Conservation (phyloP, 306 rosid genomes). For the Comarum palustre region DNA sequence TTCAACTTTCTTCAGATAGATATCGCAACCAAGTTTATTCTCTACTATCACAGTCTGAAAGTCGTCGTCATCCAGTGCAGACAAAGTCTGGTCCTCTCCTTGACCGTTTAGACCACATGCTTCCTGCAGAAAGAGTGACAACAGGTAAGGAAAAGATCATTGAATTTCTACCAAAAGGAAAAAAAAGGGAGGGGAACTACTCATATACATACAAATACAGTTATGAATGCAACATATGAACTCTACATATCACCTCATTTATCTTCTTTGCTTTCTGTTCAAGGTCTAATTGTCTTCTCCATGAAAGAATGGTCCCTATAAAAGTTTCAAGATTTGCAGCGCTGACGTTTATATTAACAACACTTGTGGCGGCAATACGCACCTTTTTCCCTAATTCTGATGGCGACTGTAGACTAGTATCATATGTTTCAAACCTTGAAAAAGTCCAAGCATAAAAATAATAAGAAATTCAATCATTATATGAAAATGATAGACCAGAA, state of each 20-base stretch:
- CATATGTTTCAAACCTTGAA: conserved; percentile 85
- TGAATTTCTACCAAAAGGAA: background rate
- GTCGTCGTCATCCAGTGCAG: conserved; percentile 94
- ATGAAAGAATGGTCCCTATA: conserved; percentile 69
- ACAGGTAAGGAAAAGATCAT: conserved; percentile 4
- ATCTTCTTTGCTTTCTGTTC: conserved; percentile 69
- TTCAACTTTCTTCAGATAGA: conserved; percentile 66
- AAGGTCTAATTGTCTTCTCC: conserved; percentile 88
- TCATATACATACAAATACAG: background rate
- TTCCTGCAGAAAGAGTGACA: conserved; percentile 55
- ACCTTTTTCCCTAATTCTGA: conserved; percentile 75
- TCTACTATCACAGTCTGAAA: conserved; percentile 79
- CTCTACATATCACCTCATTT: conserved; percentile 50
- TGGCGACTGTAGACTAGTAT: conserved; percentile 50
- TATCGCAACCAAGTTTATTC: conserved; percentile 86
- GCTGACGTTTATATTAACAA: conserved; percentile 79
- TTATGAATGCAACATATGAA: conserved; percentile 23
- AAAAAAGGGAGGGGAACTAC: background rate
- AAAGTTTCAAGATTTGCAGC: conserved; percentile 81
- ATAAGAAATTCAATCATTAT: conserved; percentile 11
- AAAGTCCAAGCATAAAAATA: conserved; percentile 25
- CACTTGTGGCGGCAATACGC: conserved; percentile 82
- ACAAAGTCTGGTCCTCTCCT: conserved; percentile 57
- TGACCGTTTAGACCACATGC: conserved; percentile 41
- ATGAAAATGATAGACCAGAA: background rate